Percentiles rank a stretch among this genome's conserved stretches.
These are phyloP conservation scores for Leersia perrieri DNA, from an alignment of 176 grass and related monocot genomes.

Conservation along the genomic window DNA sequence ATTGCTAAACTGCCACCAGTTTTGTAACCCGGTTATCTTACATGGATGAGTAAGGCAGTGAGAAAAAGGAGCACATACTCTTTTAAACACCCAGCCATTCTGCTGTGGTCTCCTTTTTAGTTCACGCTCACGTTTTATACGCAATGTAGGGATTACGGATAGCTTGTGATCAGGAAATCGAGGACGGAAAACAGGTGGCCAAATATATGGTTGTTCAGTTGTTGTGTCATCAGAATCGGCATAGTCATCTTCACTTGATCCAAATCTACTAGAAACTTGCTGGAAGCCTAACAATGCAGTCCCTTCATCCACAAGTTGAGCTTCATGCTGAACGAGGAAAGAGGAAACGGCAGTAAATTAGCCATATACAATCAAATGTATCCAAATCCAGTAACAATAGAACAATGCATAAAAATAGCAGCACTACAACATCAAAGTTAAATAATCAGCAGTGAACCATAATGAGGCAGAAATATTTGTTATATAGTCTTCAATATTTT, in stretches of 20 bases:
- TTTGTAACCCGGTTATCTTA: neutral
- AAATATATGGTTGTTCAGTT: conserved; percentile 50
- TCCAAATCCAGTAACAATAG: neutral
- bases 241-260: conserved; percentile 94
- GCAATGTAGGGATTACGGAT: conserved; percentile 56
- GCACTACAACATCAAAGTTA: conserved; percentile 4
- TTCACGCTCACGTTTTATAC: conserved; percentile 65
- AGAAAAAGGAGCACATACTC: conserved; percentile 43
- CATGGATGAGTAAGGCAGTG: neutral
- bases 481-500: conserved; percentile 2
- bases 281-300: conserved; percentile 66
- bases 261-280: conserved; percentile 67
- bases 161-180: conserved; percentile 49
- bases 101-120: conserved; percentile 57
- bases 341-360: conserved; percentile 16
- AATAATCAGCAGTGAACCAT: neutral
- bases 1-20: neutral
- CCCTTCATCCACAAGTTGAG: conserved; percentile 83
- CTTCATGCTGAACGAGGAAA: conserved; percentile 62
- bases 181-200: conserved; percentile 46
- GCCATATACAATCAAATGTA: conserved; percentile 21
- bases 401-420: conserved; percentile 9
- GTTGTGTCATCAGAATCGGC: conserved; percentile 72
- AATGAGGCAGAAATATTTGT: conserved; percentile 24
- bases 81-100: conserved; percentile 81